Evolutionary conservation across 495 filamentous ascomycete genomes (phyloP), one percentile per base, ranked within the genome.

Genomic region (Cercophora samala): DNA sequence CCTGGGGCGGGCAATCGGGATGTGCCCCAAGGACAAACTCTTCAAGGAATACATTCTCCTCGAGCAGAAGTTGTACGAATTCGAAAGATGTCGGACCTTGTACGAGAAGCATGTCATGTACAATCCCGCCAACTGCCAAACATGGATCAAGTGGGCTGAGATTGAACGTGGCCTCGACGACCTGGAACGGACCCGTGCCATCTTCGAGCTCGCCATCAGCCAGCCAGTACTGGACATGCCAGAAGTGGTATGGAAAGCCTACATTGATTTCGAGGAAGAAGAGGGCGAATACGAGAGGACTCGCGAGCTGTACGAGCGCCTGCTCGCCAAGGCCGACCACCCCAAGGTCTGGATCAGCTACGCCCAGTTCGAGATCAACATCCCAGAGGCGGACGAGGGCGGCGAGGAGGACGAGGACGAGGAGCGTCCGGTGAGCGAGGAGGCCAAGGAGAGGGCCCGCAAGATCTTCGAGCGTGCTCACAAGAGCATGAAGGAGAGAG

Each of bases 331-430:
- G 87, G 96, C 96, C 19, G 90, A 92, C 75, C 96, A 99, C 73
- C 92, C 97, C 82, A 97, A 97, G 84, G 95, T 99, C 62, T 99
- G 95, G 95, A 97, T 93, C 80, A 90, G 88, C 75, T 99, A 94
- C 78, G 96, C 95, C 17, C 91, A 93, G 72, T 98, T 98, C 76
- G 95, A 99, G 78, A 91, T 97, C 81, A 93, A 94, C 71, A 85
- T 93, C 0, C 87, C 87, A 52, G 91, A 89, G 32, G 82, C 83
- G 8, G 89, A 88, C 46, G 81, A 79, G 61, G 79, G 71, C 37
- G 81, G 77, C 24, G 69, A 64, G 0, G 88, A 86, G 46, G 77
- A 74, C 19, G 71, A 66, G 13, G 70, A 61, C 15, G 89, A 90
- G 62, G 88, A 91, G 72, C 80, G 84, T 64, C 87, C 89, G 4